phyloP scores from a whole-genome alignment of 1,284 basidiomycete genomes.

The Rugosomyces carneus region DNA sequence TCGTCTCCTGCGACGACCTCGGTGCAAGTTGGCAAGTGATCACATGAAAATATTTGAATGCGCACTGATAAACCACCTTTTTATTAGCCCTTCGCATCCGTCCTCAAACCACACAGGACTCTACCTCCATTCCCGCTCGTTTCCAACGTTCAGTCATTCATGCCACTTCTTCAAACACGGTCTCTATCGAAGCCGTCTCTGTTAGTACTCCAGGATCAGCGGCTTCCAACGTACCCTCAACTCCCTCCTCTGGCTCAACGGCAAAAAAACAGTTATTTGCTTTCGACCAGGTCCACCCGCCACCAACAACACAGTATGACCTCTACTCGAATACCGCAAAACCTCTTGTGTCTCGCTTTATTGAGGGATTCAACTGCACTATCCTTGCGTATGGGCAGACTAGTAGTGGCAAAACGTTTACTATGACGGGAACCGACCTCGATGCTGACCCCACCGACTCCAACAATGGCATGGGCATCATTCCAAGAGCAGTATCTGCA shows the following conservation, averaged over 20 bases:
- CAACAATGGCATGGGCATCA: conserved; percentile 84
- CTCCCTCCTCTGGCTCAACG: conserved; percentile 47
- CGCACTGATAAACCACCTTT: conserved; percentile 10
- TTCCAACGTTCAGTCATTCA: conserved; percentile 90
- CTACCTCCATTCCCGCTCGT: conserved; percentile 81
- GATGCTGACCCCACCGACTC: conserved; percentile 76
- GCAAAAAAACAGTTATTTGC: conserved; percentile 83
- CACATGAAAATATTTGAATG: neutral
- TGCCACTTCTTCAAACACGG: conserved; percentile 58
- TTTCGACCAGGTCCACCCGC: conserved; percentile 91
- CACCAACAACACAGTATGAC: conserved; percentile 76
- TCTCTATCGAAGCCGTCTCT: conserved; percentile 68
- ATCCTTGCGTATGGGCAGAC: conserved; percentile 98
- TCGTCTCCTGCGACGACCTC: conserved; percentile 66
- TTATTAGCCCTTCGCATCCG: conserved; percentile 84
- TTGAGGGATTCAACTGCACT: conserved; percentile 97
- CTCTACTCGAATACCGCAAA: conserved; percentile 82
- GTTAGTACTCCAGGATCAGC: conserved; percentile 36
- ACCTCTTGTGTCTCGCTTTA: conserved; percentile 84
- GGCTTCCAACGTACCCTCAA: conserved; percentile 38
- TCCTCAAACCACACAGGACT: conserved; percentile 80
- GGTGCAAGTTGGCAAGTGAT: conserved; percentile 76
- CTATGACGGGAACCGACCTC: conserved; percentile 89
- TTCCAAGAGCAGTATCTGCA: conserved; percentile 89
- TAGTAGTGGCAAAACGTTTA: conserved; percentile 94